Evolutionary conservation across 2,329 filamentous ascomycete species (phyloP).

Genomic region (Xylaria multiplex): DNA sequence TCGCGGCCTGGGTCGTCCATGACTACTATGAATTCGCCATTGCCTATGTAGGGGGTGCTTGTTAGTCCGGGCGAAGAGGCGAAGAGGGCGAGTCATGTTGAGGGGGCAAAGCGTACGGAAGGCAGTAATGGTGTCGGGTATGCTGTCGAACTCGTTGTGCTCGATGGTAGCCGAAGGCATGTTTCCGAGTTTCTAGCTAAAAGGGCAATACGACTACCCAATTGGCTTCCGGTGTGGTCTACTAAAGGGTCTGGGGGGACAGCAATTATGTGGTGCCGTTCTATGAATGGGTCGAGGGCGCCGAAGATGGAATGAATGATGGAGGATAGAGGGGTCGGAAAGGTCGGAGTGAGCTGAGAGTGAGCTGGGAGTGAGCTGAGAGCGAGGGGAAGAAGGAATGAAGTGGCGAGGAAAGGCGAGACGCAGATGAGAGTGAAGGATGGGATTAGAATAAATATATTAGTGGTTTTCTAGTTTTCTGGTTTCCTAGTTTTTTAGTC

Average conservation of each 20-base stretch:
- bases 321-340: too few relatives aligned
- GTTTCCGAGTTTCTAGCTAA: conserved; percentile 4
- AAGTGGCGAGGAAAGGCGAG: not conserved
- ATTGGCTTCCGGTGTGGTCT: conserved; percentile 5
- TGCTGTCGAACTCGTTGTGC: conserved; percentile 68
- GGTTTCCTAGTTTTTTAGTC: too few relatives aligned
- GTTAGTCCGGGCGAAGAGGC: conserved; percentile 17
- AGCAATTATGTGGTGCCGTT: not conserved
- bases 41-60: conserved; percentile 57
- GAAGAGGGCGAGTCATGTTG: conserved; percentile 11
- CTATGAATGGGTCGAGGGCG: not conserved
- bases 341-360: not conserved
- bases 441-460: too few relatives aligned
- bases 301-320: not conserved
- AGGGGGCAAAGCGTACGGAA: conserved; percentile 63
- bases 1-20: conserved; percentile 93
- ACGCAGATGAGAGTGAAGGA: too few relatives aligned
- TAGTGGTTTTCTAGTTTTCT: too few relatives aligned
- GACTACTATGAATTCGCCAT: conserved; percentile 93
- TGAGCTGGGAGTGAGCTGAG: not conserved
- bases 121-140: conserved; percentile 71
- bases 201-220: not conserved
- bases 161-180: conserved; percentile 65
- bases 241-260: not conserved
- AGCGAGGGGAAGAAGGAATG: not conserved